These are phyloP conservation scores for Penicillium sp. DNA, from an alignment of 2,329 filamentous ascomycete species.

Conservation along the genomic window DNA sequence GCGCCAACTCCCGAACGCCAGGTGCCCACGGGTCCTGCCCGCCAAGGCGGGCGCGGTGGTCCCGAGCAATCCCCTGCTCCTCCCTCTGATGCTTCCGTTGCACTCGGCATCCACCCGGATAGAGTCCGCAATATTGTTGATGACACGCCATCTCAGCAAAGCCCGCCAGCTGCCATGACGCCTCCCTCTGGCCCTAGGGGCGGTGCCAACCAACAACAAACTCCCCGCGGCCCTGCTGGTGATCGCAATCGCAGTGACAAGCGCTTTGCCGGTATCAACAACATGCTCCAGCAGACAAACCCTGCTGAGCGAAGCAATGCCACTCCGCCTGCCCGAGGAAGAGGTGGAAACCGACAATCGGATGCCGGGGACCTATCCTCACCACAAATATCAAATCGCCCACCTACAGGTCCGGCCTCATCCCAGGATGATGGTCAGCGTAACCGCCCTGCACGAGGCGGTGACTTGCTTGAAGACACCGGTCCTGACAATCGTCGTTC, in stretches of 20 bases:
- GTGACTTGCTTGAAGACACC: conserved; percentile 37
- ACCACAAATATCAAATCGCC: conserved; percentile 29
- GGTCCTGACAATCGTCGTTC: conserved; percentile 33
- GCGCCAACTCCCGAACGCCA: conserved; percentile 37
- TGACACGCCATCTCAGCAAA: conserved; percentile 27
- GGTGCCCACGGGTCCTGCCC: conserved; percentile 44
- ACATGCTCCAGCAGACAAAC: conserved; percentile 47
- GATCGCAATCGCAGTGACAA: conserved; percentile 46
- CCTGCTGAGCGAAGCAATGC: conserved; percentile 32
- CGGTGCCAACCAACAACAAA: conserved; percentile 37
- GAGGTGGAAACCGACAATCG: conserved; percentile 39
- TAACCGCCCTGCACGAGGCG: conserved; percentile 30
- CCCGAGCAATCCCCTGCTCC: conserved; percentile 36
- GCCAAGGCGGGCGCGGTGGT: conserved; percentile 35
- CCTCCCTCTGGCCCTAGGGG: conserved; percentile 44
- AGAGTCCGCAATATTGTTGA: conserved; percentile 45
- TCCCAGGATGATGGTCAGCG: conserved; percentile 32
- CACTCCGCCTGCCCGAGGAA: conserved; percentile 40
- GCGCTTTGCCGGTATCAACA: conserved; percentile 48
- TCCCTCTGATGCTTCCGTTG: conserved; percentile 34
- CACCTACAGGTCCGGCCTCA: conserved; percentile 30
- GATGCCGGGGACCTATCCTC: conserved; percentile 31
- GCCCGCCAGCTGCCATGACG: conserved; percentile 26
- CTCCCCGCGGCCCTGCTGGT: conserved; percentile 36
- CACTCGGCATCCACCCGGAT: conserved; percentile 54